Base-by-base conservation (phyloP, 768 basidiomycete genomes). In the Leccinum uliginosum region DNA sequence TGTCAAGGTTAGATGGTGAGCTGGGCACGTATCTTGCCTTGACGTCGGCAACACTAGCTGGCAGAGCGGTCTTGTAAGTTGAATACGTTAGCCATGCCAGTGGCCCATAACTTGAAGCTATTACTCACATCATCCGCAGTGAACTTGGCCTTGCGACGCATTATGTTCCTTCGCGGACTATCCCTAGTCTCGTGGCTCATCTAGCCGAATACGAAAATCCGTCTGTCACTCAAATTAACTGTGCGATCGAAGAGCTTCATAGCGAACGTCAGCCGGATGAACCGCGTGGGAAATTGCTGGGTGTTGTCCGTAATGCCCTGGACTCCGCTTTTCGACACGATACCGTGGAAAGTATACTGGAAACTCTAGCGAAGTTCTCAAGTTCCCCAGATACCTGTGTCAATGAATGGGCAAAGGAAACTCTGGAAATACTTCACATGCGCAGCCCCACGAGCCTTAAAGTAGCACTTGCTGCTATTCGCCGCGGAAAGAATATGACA, bases 131-230 rank as follows among this genome's bases (percentile, higher is more conserved):
- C 54, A 38, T 15, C 30, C 58, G 54, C 67, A 96, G 93, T 65
- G 93, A 94, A 60, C 84, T 86, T 65, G 96, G 97, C 30, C 80
- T 98, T 65, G 95, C 96, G 4, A 98, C 97, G 2, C 97, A 99
- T 71, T 98, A 80, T 66, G 82, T 98, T 53, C 84, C 92, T 10
- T 87, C 91, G 15, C 76, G 85, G 54, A 80, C 87, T 38, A 76
- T 97, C 35, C 83, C 89, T 15, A 78, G 79, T 43, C 81, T 98
- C 49, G 75, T 91, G 43, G 78, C 84, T 53, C 81, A 84, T 56
- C 75, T 98, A 54, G 79, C 84, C 17, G 73, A 71, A 56, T 72
- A 70, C 56, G 62, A 73, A 64, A 55, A 64, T 44, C 67, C 71
- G 21, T 63, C 74, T 53, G 65, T 71, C 67, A 72, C 81, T 61